Evolutionary conservation across 164 flowering plant species (phyloP).

Genomic region (Cinnamomum chago): DNA sequence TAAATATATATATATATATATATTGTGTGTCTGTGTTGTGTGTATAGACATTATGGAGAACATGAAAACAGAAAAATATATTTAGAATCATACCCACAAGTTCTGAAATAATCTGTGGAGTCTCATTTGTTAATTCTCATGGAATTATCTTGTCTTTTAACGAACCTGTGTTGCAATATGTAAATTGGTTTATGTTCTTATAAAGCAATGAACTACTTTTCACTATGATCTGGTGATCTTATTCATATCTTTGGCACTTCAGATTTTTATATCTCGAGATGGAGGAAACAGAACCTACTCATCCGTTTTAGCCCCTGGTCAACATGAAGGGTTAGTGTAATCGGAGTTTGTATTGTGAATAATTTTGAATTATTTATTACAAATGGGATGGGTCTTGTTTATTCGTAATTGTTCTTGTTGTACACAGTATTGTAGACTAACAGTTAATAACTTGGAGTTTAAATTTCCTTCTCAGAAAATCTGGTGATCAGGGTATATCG

Average conservation of each 20-base stretch:
- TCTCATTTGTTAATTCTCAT: not conserved
- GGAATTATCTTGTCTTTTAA: not conserved
- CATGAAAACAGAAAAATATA: not conserved
- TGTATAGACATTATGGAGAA: not conserved
- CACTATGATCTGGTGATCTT: not conserved
- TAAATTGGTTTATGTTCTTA: not conserved
- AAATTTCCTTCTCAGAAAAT: constrained; percentile 44
- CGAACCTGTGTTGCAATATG: not conserved
- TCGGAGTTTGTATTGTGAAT: not conserved
- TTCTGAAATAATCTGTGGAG: not conserved
- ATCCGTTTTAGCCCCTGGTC: constrained; percentile 95
- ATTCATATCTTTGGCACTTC: constrained; percentile 21
- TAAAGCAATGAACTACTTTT: not conserved
- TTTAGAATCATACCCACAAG: not conserved
- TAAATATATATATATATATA: too few relatives aligned
- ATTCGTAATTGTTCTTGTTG: not conserved
- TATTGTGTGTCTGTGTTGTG: too few relatives aligned
- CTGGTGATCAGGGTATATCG: constrained; percentile 75
- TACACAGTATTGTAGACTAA: not conserved
- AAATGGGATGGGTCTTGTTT: not conserved
- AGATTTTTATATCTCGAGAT: constrained; percentile 96
- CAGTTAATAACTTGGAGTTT: not conserved
- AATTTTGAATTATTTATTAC: not conserved
- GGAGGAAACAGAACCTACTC: constrained; percentile 85
- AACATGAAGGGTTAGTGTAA: constrained; percentile 64